Evolutionary conservation across 164 flowering plant species (phyloP).

Genomic region (Macadamia tetraphylla): DNA sequence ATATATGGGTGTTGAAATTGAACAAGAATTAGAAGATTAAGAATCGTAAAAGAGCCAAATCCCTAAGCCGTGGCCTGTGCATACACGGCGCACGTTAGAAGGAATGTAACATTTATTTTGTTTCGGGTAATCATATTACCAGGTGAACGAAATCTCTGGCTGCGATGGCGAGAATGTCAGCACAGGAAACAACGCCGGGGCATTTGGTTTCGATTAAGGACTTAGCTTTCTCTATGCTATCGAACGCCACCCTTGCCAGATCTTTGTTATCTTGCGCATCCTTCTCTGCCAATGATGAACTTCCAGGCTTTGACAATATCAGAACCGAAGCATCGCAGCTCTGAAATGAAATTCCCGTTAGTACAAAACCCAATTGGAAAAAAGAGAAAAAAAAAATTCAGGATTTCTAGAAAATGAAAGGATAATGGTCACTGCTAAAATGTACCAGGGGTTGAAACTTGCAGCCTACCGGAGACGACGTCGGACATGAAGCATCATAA

Average conservation of each 20-base stretch:
- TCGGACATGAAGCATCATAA: not conserved
- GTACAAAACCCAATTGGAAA: not conserved
- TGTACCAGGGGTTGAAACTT: conserved; percentile 5
- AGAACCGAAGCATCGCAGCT: conserved; percentile 90
- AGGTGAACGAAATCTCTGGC: conserved; percentile 81
- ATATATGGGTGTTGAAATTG: too few species aligned
- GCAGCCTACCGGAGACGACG: not conserved
- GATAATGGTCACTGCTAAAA: not conserved
- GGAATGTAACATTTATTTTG: not conserved
- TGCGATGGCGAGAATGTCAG: conserved; percentile 87
- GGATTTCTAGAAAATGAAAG: not conserved
- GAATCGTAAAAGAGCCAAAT: too few species aligned
- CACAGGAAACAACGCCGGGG: conserved; percentile 89
- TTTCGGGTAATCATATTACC: conserved; percentile 29
- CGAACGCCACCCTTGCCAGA: conserved; percentile 55
- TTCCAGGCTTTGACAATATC: conserved; percentile 49
- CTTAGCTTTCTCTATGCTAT: conserved; percentile 56
- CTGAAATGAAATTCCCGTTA: conserved; percentile 20
- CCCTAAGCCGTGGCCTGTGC: not conserved
- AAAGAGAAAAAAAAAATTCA: not conserved
- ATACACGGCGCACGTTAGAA: not conserved
- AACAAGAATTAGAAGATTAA: too few species aligned
- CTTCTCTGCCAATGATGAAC: conserved; percentile 50
- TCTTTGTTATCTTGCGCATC: conserved; percentile 68
- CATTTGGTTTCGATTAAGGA: conserved; percentile 73